Evolutionary conservation across 352 stramenopile species (phyloP).

Genomic region (Pythium apleroticum): DNA sequence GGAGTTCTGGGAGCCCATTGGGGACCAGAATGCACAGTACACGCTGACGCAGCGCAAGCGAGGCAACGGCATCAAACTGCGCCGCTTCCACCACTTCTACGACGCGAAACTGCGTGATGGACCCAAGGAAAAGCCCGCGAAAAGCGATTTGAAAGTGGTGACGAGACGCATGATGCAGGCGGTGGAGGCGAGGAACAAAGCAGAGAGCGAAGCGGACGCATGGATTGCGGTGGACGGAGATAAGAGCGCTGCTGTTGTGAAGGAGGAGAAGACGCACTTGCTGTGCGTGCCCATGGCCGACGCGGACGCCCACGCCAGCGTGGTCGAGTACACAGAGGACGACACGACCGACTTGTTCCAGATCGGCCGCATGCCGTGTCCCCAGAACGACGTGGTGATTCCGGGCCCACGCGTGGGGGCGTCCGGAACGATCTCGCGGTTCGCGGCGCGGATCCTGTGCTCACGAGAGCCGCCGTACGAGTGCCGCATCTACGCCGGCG

Average conservation of each 20-base stretch:
- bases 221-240: background rate
- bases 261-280: slow-evolving; percentile 30
- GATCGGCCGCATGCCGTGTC: slow-evolving; percentile 76
- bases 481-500: slow-evolving; percentile 65
- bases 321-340: slow-evolving; percentile 66
- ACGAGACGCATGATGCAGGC: slow-evolving; percentile 59
- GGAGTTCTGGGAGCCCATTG: slow-evolving; percentile 71
- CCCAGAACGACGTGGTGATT: slow-evolving; percentile 78
- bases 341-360: slow-evolving; percentile 68
- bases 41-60: slow-evolving; percentile 42
- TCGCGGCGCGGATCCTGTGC: slow-evolving; percentile 68
- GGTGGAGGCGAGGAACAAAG: slow-evolving; percentile 32
- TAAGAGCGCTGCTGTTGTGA: background rate
- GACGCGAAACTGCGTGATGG: slow-evolving; percentile 4
- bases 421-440: slow-evolving; percentile 75
- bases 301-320: slow-evolving; percentile 47
- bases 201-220: background rate
- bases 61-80: slow-evolving; percentile 55
- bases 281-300: slow-evolving; percentile 79
- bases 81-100: slow-evolving; percentile 60
- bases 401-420: slow-evolving; percentile 68
- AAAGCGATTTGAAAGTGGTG: slow-evolving; percentile 45
- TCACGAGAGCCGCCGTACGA: slow-evolving; percentile 55
- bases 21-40: slow-evolving; percentile 73
- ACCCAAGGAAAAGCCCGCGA: background rate